Base-by-base conservation (phyloP, 257 asterid genomes). In the Solanum sitiens region DNA sequence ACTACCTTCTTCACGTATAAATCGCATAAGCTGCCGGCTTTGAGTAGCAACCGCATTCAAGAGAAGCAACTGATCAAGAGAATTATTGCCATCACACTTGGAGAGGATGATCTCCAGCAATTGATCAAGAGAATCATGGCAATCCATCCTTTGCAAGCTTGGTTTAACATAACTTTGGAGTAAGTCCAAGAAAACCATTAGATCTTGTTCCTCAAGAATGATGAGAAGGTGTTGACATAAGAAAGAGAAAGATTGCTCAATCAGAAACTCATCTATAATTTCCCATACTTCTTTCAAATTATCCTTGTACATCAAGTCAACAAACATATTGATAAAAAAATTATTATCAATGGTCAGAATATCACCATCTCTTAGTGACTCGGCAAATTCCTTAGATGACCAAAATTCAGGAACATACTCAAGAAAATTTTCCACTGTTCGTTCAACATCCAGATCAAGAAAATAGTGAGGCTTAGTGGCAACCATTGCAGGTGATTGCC, bases 401-500 rank as follows among this genome's bases (percentile, higher is more conserved):
- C 99, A 97, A 93, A 97, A 97, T 83, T 93, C 96, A 56, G 99
- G 98, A 80, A 97, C 98, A 71, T 97, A 97, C 90, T 95, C 96
- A 50, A 95, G 92, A 93, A 97, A 97, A 90, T 97, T 95, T 86
- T 97, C 98, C 70, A 97, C 98, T n/a, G 98, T 97, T 74, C 88
- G 91, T 73, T 92, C 95, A 80, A 97, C 98, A 90, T 97, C 99
- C 89, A 97, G 92, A 92, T 95, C 99, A 88, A 97, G 98, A 91
- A 97, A 95, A 90, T 97, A 97, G 90, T 97, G 98, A 86, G 99
- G 99, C 93, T 97, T 95, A 39, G 99, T 93, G 70, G 99, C 99
- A 93, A 97, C 99, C 98, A 95, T 94, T 88, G 99, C 99, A 87
- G 98, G 99, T 89, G 98, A 95, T 87, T 97, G 98, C 61, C 99